Evolutionary conservation across 1,284 basidiomycete species (phyloP), one percentile per base, ranked within the genome.

Genomic region (Ceraceosorus bombacis): DNA sequence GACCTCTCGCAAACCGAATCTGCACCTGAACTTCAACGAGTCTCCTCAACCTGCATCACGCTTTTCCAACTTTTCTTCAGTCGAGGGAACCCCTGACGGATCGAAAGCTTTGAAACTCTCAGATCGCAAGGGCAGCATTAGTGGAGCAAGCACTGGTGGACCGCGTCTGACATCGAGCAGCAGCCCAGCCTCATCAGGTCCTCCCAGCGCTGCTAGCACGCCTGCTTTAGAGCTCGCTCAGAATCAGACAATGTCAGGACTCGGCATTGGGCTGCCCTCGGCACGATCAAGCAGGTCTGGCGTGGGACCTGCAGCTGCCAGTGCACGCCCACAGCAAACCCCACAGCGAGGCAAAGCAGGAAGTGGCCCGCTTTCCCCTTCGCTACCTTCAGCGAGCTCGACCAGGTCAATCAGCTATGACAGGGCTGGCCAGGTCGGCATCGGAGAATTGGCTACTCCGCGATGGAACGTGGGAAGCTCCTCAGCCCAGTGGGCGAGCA

Each of bases 361-460:
- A 41, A 15, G 27, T 39, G 36, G 48, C 37, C 62, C 41, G 67
- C 27, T 55, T 65, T 6, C 59, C 10, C 41, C 12, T 66, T 64
- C 59, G 62, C 63, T n/a, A 57, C 58, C n/a, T 67, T 66, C 0
- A 59, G 63, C 10, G 57, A 64, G 9, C 62, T 62, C n/a, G 57
- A 65, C 41, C 57, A 59, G 50, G 62, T 57, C n/a, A 61, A 17
- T 55, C 53, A 41, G 5, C 40, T 37, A 36, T 67, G 93, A 98
- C 80, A 83, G 94, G 58, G 84, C 86, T 13, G 88, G 85, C 36
- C 84, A 97, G 49, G 86, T 97, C 57, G 94, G 94, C 17, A 88
- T 97, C 8, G 94, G 94, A 46, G 94, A 97, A 79, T 84, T 97
- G n/a, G 82, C 91, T 6, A 97, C 94, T n/a, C 94, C 94, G 46